These are phyloP conservation scores for Penicillium brevicompactum DNA, from an alignment of 2,329 filamentous ascomycete species.

Conservation along the genomic window DNA sequence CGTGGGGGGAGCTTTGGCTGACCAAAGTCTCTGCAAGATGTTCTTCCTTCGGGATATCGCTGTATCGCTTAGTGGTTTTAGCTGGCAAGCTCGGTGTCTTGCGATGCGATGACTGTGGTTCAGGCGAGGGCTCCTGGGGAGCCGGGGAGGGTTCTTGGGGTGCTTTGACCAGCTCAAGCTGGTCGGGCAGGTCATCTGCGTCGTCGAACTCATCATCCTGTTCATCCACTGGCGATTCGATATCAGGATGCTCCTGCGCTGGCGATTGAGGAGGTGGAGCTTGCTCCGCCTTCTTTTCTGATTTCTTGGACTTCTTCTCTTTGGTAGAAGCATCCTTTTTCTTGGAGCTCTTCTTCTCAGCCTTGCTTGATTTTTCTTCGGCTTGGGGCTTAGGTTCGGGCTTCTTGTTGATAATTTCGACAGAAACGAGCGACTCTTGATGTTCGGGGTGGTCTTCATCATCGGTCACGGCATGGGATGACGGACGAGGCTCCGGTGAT, in stretches of 20 bases:
- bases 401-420: conserved; percentile 32
- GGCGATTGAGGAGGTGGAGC: conserved; percentile 12
- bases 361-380: conserved; percentile 26
- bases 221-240: conserved; percentile 10
- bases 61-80: conserved; percentile 41
- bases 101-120: conserved; percentile 18
- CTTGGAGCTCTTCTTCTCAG: conserved; percentile 29
- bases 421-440: conserved; percentile 34
- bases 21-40: conserved; percentile 35
- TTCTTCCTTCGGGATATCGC: conserved; percentile 40
- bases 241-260: conserved; percentile 7
- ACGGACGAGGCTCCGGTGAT: conserved; percentile 7
- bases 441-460: conserved; percentile 13
- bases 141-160: conserved; percentile 17
- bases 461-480: background rate
- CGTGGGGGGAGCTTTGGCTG: conserved; percentile 23
- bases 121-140: conserved; percentile 12
- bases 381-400: conserved; percentile 32
- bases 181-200: conserved; percentile 21
- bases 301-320: conserved; percentile 34
- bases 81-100: conserved; percentile 34
- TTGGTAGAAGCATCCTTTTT: conserved; percentile 27
- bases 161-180: conserved; percentile 23
- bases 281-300: conserved; percentile 25
- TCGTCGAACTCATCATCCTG: conserved; percentile 19